These are phyloP conservation scores for Proliferodiscus dingleyae DNA, from an alignment of 2,329 filamentous ascomycete genomes.

Conservation along the genomic window DNA sequence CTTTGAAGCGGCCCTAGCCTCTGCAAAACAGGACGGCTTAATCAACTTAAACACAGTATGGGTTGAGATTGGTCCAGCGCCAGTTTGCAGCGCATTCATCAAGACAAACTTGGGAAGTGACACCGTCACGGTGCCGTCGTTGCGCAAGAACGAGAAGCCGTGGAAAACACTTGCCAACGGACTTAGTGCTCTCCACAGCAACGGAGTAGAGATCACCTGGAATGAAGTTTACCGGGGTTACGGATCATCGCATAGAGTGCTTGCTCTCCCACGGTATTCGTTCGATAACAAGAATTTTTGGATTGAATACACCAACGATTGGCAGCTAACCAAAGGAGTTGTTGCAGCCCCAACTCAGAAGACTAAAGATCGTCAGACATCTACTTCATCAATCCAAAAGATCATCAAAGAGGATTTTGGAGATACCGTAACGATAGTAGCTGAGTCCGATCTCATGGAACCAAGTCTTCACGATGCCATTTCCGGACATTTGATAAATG, in stretches of 20 bases:
- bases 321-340: conserved; percentile 57
- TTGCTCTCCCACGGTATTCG: conserved; percentile 63
- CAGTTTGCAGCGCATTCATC: conserved; percentile 64
- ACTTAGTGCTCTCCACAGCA: conserved; percentile 54
- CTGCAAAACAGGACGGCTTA: conserved; percentile 51
- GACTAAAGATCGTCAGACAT: neutral
- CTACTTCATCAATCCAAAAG: conserved; percentile 39
- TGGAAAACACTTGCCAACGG: conserved; percentile 59
- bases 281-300: conserved; percentile 69
- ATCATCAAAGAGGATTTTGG: conserved; percentile 49
- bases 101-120: conserved; percentile 53
- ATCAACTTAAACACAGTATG: conserved; percentile 59
- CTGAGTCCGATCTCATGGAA: conserved; percentile 51
- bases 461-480: conserved; percentile 50
- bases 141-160: conserved; percentile 57
- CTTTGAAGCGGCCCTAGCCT: conserved; percentile 58
- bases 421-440: conserved; percentile 45
- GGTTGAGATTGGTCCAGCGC: conserved; percentile 70
- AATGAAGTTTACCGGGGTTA: conserved; percentile 64
- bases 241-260: conserved; percentile 30
- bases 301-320: conserved; percentile 62
- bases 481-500: conserved; percentile 55
- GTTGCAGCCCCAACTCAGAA: conserved; percentile 2
- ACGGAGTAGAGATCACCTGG: conserved; percentile 63
- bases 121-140: conserved; percentile 52